phyloP scores from a whole-genome alignment of 441 rosid genomes.

The Geranium incanum region DNA sequence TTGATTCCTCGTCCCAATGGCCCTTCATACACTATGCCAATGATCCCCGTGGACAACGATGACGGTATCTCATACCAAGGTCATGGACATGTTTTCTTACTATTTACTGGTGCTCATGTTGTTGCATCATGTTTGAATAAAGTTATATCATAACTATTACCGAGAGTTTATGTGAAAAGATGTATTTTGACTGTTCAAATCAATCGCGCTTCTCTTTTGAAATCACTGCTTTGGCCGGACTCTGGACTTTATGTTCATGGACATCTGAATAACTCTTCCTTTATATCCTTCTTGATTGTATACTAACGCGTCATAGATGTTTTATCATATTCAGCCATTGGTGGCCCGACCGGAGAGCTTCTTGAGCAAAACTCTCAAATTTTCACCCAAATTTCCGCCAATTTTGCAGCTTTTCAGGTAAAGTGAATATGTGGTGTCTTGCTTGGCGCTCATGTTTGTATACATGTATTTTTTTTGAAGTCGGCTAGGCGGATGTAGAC shows the following conservation, averaged over 20 bases:
- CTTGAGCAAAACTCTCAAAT: constrained; percentile 78
- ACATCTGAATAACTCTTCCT: neutral
- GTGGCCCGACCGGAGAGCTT: constrained; percentile 73
- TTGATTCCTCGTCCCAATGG: constrained; percentile 63
- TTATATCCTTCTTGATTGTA: constrained; percentile 7
- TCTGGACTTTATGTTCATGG: neutral
- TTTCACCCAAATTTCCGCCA: constrained; percentile 63
- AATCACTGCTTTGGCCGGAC: too few relatives aligned
- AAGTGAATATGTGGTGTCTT: constrained; percentile 12
- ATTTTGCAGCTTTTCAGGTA: constrained; percentile 74
- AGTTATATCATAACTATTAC: neutral
- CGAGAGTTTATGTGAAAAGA: too few relatives aligned
- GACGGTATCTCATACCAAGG: constrained; percentile 76
- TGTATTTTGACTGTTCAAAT: too few relatives aligned
- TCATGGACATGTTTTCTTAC: constrained; percentile 21
- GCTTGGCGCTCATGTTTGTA: neutral
- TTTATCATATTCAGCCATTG: constrained; percentile 50
- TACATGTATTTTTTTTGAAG: too few relatives aligned
- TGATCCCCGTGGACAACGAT: constrained; percentile 54
- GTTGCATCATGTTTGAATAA: neutral
- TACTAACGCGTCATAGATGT: constrained; percentile 5
- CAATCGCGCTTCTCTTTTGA: too few relatives aligned
- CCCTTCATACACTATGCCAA: constrained; percentile 57
- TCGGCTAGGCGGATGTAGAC: too few relatives aligned
- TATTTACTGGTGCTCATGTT: neutral